These are phyloP conservation scores for Diplodia sapinea DNA, from an alignment of 2,329 filamentous ascomycete genomes.

Conservation along the genomic window DNA sequence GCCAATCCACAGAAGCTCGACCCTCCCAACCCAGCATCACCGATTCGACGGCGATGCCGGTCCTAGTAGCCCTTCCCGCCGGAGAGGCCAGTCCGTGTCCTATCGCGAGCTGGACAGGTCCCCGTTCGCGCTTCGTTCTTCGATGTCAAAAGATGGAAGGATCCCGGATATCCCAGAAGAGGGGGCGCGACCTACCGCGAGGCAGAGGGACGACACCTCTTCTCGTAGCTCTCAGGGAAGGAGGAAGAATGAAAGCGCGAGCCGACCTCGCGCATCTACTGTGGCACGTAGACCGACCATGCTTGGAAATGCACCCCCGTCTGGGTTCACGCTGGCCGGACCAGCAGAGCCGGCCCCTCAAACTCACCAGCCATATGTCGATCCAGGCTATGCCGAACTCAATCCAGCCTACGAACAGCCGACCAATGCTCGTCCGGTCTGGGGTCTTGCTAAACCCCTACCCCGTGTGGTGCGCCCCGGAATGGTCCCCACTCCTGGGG, in stretches of 20 bases:
- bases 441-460: slow-evolving; percentile 60
- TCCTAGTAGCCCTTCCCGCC: slow-evolving; percentile 2
- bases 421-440: slow-evolving; percentile 56
- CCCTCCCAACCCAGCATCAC: slow-evolving; percentile 8
- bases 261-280: slow-evolving; percentile 11
- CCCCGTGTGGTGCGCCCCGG: slow-evolving; percentile 60
- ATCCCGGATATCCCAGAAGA: slow-evolving; percentile 7
- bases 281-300: slow-evolving; percentile 8
- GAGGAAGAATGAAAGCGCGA: neutral
- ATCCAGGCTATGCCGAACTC: slow-evolving; percentile 59
- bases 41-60: neutral
- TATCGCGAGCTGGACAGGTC: neutral
- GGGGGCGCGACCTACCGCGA: neutral
- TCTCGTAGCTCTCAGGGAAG: neutral
- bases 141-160: neutral
- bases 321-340: slow-evolving; percentile 26
- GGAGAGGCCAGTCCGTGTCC: slow-evolving; percentile 9
- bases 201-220: neutral
- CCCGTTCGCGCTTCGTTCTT: neutral
- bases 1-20: slow-evolving; percentile 22
- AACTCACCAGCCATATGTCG: slow-evolving; percentile 43
- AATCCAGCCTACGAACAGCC: slow-evolving; percentile 63
- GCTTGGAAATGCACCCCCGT: slow-evolving; percentile 3
- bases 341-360: slow-evolving; percentile 14
- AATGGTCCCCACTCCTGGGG: slow-evolving; percentile 56